Percentiles rank a stretch among this genome's conserved stretches.
phyloP scores from a whole-genome alignment of 495 filamentous ascomycete genomes.

The Clohesyomyces aquaticus region DNA sequence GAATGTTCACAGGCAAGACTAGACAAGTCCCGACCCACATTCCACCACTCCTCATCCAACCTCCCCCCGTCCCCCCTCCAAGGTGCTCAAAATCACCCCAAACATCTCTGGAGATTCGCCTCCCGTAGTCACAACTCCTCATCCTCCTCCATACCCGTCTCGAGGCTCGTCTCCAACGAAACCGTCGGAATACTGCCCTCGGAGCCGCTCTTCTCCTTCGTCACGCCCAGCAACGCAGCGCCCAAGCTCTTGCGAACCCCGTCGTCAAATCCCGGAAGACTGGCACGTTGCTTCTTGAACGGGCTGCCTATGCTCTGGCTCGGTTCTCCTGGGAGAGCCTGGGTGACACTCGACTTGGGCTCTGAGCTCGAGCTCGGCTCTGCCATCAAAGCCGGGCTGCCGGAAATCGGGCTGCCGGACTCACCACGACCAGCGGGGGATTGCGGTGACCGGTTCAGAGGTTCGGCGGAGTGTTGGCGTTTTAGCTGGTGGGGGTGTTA shows the following conservation, averaged over 20 bases:
- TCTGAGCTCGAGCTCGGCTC: constrained; percentile 2
- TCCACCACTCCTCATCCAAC: too few species aligned
- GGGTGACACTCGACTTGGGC: not conserved
- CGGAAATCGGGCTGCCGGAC: constrained; percentile 49
- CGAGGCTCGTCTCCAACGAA: constrained; percentile 19
- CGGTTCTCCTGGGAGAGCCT: constrained; percentile 44
- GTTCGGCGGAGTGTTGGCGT: constrained; percentile 88
- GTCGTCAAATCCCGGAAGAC: constrained; percentile 65
- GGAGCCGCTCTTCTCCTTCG: constrained; percentile 25
- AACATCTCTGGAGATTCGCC: constrained; percentile 26
- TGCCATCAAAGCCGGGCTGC: constrained; percentile 19
- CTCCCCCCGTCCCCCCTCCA: too few species aligned
- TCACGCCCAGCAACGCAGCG: constrained; percentile 10
- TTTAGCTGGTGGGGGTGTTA: constrained; percentile 69
- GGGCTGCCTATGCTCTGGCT: constrained; percentile 71
- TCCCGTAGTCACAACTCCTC: constrained; percentile 44
- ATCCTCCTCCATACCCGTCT: constrained; percentile 39
- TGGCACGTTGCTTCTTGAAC: constrained; percentile 79
- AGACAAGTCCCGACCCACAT: too few species aligned
- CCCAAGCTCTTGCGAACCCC: constrained; percentile 33
- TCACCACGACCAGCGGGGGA: constrained; percentile 48
- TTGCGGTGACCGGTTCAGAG: constrained; percentile 56
- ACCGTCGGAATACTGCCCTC: constrained; percentile 9
- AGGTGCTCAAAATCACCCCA: too few species aligned
- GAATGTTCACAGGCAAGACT: too few species aligned